phyloP scores from a whole-genome alignment of 2,329 filamentous ascomycete genomes.

The Arthrobotrys musiformis region DNA sequence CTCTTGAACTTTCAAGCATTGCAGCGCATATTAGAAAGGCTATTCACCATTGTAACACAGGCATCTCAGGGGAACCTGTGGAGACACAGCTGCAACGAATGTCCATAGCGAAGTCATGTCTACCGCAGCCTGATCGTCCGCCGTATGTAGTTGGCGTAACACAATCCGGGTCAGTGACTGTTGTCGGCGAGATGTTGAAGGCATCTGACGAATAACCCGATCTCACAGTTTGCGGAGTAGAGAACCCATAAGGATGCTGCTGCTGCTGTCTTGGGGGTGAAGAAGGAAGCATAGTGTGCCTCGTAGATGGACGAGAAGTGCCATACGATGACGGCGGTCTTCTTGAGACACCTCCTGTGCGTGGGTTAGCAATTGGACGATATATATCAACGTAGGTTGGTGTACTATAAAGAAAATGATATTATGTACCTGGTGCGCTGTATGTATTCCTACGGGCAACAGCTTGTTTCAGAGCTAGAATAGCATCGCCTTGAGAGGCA shows the following conservation, averaged over 20 bases:
- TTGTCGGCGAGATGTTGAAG: constrained; percentile 53
- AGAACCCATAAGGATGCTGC: constrained; percentile 40
- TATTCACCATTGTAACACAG: constrained; percentile 56
- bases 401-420: not conserved
- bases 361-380: not conserved
- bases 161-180: constrained; percentile 50
- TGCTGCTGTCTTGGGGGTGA: constrained; percentile 39
- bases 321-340: constrained; percentile 48
- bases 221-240: constrained; percentile 46
- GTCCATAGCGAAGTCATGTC: constrained; percentile 46
- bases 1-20: constrained; percentile 10
- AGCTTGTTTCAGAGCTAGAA: constrained; percentile 49
- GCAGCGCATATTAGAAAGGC: constrained; percentile 51
- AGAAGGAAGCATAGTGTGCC: constrained; percentile 42
- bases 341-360: constrained; percentile 12
- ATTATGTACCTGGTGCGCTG: constrained; percentile 34
- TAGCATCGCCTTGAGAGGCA: constrained; percentile 43
- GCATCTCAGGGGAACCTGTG: constrained; percentile 52
- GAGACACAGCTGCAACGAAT: constrained; percentile 49
- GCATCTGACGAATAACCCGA: constrained; percentile 49
- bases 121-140: constrained; percentile 6
- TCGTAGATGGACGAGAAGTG: constrained; percentile 49
- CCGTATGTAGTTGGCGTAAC: constrained; percentile 43
- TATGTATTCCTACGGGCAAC: constrained; percentile 49
- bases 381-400: not conserved